Conservation (phyloP, 371 early-diverging fungal genomes). For the Gilbertella persicaria region DNA sequence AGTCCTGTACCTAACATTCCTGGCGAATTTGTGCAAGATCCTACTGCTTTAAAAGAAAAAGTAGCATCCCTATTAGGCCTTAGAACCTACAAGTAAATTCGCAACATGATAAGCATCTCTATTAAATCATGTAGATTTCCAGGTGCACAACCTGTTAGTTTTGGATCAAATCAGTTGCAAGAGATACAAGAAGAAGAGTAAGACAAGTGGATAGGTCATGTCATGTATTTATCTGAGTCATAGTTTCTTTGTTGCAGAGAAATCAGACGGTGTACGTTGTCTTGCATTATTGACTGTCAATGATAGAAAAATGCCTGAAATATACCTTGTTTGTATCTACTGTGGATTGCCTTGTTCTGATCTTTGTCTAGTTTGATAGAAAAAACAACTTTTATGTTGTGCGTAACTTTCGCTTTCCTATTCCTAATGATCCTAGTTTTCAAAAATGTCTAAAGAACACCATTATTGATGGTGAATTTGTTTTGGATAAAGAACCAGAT, state of each 20-base stretch:
- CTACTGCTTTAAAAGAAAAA: conserved; percentile 31
- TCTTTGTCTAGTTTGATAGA: conserved; percentile 72
- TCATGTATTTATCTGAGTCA: background rate
- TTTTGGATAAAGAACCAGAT: conserved; percentile 69
- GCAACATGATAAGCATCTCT: background rate
- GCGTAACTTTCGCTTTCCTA: conserved; percentile 70
- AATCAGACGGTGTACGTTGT: conserved; percentile 96
- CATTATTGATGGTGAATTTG: conserved; percentile 93
- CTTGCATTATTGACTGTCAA: conserved; percentile 67
- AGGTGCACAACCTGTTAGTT: conserved; percentile 96
- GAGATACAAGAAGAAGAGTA: conserved; percentile 79
- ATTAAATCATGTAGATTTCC: conserved; percentile 59
- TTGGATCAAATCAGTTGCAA: conserved; percentile 69
- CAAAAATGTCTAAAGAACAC: conserved; percentile 70
- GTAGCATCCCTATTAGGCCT: conserved; percentile 39
- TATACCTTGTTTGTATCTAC: conserved; percentile 59
- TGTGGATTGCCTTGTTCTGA: background rate
- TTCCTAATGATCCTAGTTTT: conserved; percentile 46
- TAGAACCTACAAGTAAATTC: conserved; percentile 42
- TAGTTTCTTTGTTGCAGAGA: conserved; percentile 96
- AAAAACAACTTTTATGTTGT: conserved; percentile 80
- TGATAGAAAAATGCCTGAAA: conserved; percentile 49
- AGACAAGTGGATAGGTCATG: background rate
- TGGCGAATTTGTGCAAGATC: conserved; percentile 42
- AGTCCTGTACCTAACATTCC: conserved; percentile 50